Conservation (phyloP, 441 rosid species). For the Adansonia gregorii region DNA sequence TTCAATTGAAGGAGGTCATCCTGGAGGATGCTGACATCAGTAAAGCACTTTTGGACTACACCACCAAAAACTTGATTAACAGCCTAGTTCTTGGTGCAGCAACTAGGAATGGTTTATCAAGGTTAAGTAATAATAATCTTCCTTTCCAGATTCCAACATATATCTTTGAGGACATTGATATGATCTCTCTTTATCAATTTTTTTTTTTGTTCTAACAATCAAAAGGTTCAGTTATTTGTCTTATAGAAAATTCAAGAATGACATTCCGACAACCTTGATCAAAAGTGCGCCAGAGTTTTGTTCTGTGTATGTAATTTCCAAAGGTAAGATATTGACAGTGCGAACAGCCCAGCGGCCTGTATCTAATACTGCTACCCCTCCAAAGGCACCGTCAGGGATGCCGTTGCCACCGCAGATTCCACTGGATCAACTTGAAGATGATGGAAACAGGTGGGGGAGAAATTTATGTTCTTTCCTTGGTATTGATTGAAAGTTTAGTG, state of each 20-base stretch:
- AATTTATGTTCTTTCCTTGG: constrained; percentile 25
- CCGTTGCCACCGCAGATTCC: constrained; percentile 34
- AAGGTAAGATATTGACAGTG: constrained; percentile 63
- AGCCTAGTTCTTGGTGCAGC: constrained; percentile 68
- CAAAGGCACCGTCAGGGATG: constrained; percentile 43
- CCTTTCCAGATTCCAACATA: background rate
- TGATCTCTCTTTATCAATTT: background rate
- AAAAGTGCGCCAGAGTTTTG: constrained; percentile 76
- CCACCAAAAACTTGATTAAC: constrained; percentile 53
- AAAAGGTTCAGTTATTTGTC: background rate
- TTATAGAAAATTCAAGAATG: constrained; percentile 57
- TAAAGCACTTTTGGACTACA: constrained; percentile 63
- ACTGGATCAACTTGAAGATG: constrained; percentile 42
- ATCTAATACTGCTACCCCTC: constrained; percentile 54
- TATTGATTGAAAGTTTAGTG: background rate
- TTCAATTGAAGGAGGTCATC: constrained; percentile 58
- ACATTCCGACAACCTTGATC: constrained; percentile 51
- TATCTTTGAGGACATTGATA: background rate
- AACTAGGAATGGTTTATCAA: constrained; percentile 62
- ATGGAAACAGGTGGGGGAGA: constrained; percentile 41
- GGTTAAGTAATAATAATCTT: constrained; percentile 36
- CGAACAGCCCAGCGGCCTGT: constrained; percentile 56
- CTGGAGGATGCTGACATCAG: constrained; percentile 69
- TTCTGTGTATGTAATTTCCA: constrained; percentile 68
- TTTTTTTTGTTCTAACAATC: background rate